These are phyloP conservation scores for Aspergillus avenaceus DNA, from an alignment of 495 filamentous ascomycete species.

Conservation along the genomic window DNA sequence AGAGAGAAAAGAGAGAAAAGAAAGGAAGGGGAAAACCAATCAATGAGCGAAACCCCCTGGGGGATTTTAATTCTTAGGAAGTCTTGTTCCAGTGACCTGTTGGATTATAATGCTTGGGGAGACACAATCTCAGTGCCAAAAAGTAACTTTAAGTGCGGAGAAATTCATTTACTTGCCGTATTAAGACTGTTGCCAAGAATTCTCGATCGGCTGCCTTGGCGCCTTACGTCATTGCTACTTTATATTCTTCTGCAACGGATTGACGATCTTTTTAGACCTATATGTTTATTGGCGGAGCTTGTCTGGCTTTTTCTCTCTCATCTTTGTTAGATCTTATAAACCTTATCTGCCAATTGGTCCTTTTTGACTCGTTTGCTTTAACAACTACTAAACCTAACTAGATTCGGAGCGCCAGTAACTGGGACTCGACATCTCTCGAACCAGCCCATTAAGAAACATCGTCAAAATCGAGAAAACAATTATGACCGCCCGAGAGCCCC, in stretches of 20 bases:
- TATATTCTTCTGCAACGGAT: background rate
- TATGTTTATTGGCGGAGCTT: background rate
- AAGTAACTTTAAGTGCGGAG: background rate
- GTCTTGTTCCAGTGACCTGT: background rate
- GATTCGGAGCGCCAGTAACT: too few relatives aligned
- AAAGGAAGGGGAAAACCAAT: background rate
- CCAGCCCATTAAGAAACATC: too few relatives aligned
- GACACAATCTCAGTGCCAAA: background rate
- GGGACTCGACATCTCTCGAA: too few relatives aligned
- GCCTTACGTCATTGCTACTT: constrained; percentile 1
- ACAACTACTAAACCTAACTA: background rate
- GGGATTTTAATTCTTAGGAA: background rate
- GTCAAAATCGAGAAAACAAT: background rate
- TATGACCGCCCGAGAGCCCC: constrained; percentile 46
- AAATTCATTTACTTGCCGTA: background rate
- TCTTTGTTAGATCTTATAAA: background rate
- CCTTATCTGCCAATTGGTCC: background rate
- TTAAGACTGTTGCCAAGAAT: background rate
- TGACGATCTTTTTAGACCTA: background rate
- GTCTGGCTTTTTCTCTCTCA: background rate
- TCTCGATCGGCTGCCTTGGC: background rate
- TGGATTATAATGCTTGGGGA: background rate
- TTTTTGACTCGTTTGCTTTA: background rate
- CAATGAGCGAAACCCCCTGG: background rate
- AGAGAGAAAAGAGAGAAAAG: background rate